These are phyloP conservation scores for Manihot esculenta DNA, from an alignment of 441 rosid species.

Conservation along the genomic window DNA sequence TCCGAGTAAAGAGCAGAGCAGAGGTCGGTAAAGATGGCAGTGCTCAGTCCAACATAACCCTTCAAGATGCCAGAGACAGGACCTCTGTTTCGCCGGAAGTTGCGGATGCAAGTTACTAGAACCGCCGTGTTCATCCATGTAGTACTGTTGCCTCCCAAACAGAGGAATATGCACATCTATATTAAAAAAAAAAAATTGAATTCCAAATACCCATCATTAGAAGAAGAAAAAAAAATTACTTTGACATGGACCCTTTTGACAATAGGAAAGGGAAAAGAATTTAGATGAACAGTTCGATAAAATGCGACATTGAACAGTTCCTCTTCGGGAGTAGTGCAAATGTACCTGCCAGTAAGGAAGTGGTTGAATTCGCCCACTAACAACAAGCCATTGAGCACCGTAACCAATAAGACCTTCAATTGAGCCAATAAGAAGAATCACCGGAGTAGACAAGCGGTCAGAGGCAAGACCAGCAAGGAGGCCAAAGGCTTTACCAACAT, in stretches of 20 bases:
- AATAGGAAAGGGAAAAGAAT: too few species aligned
- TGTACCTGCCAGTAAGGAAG: slow-evolving; percentile 85
- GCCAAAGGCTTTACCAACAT: slow-evolving; percentile 87
- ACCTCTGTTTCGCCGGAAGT: slow-evolving; percentile 74
- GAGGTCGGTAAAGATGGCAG: slow-evolving; percentile 78
- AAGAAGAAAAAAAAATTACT: not conserved
- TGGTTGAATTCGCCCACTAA: slow-evolving; percentile 51
- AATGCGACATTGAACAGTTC: too few species aligned
- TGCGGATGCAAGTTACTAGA: slow-evolving; percentile 75
- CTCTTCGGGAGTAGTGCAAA: too few species aligned
- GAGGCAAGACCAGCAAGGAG: slow-evolving; percentile 84
- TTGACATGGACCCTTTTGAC: too few species aligned
- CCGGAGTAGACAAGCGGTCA: slow-evolving; percentile 55
- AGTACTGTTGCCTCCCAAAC: slow-evolving; percentile 91
- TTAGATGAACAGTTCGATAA: too few species aligned
- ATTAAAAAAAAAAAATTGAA: not conserved
- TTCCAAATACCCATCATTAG: not conserved
- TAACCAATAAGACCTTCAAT: slow-evolving; percentile 74
- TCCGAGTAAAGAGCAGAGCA: slow-evolving; percentile 63
- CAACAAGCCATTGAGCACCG: slow-evolving; percentile 85
- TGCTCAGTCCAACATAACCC: slow-evolving; percentile 77
- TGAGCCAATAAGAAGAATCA: slow-evolving; percentile 69
- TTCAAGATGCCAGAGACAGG: slow-evolving; percentile 83
- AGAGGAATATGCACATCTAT: slow-evolving; percentile 74
- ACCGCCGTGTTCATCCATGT: slow-evolving; percentile 95